Evolutionary conservation across 169 alveolate species (phyloP).

Genomic region (Eimeria mitis): DNA sequence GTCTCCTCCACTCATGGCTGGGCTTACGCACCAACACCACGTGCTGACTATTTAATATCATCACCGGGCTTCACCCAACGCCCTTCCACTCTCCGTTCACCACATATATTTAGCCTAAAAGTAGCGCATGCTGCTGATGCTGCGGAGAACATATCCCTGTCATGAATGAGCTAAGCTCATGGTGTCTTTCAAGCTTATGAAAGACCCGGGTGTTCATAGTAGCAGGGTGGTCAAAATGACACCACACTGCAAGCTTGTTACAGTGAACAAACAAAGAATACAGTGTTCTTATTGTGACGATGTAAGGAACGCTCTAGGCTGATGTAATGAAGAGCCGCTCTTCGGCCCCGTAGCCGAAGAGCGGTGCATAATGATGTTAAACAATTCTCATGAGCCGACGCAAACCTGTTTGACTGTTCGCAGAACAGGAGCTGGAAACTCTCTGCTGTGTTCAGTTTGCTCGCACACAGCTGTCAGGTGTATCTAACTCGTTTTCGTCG

Average conservation of each 20-base stretch:
- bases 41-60: neutral
- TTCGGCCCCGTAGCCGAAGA: neutral
- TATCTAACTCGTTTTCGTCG: neutral
- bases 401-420: no score
- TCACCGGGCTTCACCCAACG: neutral
- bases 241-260: neutral
- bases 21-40: neutral
- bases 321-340: neutral
- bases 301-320: neutral
- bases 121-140: no score
- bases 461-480: no score
- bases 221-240: neutral
- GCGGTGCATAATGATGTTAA: no score
- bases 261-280: neutral
- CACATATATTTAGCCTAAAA: neutral
- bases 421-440: no score
- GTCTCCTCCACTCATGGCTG: neutral
- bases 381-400: neutral
- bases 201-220: neutral
- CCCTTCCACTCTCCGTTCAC: neutral
- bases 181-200: no score
- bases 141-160: neutral
- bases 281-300: neutral
- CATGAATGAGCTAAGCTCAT: no score
- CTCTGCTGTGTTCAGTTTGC: no score